These are phyloP conservation scores for Stereocaulon alpinum DNA, from an alignment of 495 filamentous ascomycete species.

Conservation along the genomic window DNA sequence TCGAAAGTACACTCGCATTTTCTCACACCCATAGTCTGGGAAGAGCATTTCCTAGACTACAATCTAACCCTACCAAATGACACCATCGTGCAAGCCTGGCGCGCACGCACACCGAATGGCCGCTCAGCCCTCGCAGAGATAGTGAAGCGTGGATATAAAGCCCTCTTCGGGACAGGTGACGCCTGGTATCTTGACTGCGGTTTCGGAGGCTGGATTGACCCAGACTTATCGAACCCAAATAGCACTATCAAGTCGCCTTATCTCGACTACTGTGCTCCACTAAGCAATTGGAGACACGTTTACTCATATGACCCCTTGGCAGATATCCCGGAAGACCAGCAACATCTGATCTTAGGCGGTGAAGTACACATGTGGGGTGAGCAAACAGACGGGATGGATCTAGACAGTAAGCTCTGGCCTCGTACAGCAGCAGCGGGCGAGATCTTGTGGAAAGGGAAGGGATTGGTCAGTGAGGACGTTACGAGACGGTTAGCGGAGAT, in stretches of 20 bases:
- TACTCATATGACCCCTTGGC: slow-evolving; percentile 62
- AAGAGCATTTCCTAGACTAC: slow-evolving; percentile 68
- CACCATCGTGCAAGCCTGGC: slow-evolving; percentile 64
- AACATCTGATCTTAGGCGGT: slow-evolving; percentile 59
- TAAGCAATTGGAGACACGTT: slow-evolving; percentile 61
- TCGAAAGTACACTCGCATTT: slow-evolving; percentile 42
- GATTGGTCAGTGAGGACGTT: slow-evolving; percentile 1
- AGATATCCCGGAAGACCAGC: slow-evolving; percentile 42
- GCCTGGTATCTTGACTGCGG: slow-evolving; percentile 77
- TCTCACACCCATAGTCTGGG: slow-evolving; percentile 66
- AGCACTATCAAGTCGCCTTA: slow-evolving; percentile 37
- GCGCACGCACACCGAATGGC: slow-evolving; percentile 24
- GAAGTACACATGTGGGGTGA: slow-evolving; percentile 74
- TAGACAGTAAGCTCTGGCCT: slow-evolving; percentile 69
- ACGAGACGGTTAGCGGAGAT: slow-evolving; percentile 16
- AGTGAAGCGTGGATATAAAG: slow-evolving; percentile 49
- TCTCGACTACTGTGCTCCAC: slow-evolving; percentile 64
- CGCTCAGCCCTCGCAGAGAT: slow-evolving; percentile 37
- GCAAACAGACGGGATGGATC: slow-evolving; percentile 56
- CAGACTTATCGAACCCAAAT: slow-evolving; percentile 34
- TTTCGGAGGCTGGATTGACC: slow-evolving; percentile 63
- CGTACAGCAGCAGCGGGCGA: slow-evolving; percentile 41
- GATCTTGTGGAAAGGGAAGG: slow-evolving; percentile 14
- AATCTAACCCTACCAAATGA: slow-evolving; percentile 52
- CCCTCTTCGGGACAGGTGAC: slow-evolving; percentile 61